A percentile compares a stretch with the other conserved stretches of the same genome.
phyloP scores from a whole-genome alignment of 148 eudicot species.

The Limonium bicolor region DNA sequence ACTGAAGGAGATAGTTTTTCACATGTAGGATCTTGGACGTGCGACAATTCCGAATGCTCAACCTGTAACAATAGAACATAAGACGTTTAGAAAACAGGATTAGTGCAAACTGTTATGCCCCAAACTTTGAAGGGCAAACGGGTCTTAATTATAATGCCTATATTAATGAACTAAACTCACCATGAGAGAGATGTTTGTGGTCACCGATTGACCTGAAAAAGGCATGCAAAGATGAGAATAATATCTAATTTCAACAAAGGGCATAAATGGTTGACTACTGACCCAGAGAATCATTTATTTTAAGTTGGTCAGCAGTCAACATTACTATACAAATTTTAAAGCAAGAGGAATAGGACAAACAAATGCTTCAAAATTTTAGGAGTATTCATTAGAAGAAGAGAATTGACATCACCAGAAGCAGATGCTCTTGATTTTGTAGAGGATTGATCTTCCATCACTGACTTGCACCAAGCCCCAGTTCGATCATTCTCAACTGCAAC shows the following conservation, averaged over 20 bases:
- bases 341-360: background rate
- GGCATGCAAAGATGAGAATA: no score
- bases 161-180: constrained; percentile 6
- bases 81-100: no score
- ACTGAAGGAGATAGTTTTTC: constrained; percentile 39
- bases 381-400: no score
- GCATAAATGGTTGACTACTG: no score
- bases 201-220: constrained; percentile 18
- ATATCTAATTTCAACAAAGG: no score
- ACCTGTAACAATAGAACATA: constrained; percentile 23
- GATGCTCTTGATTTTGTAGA: constrained; percentile 20
- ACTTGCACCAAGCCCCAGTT: constrained; percentile 42
- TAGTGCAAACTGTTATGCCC: no score
- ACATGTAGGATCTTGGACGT: constrained; percentile 29
- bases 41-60: constrained; percentile 34
- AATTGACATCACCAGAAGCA: constrained; percentile 69
- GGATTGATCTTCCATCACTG: constrained; percentile 39
- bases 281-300: no score
- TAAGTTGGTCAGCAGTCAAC: no score
- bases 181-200: constrained; percentile 13
- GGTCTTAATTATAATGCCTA: background rate
- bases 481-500: constrained; percentile 57
- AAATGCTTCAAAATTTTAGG: background rate
- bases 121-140: background rate
- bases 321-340: no score